Evolutionary conservation across 2,329 filamentous ascomycete species (phyloP).

Genomic region (Pochonia chlamydosporia): DNA sequence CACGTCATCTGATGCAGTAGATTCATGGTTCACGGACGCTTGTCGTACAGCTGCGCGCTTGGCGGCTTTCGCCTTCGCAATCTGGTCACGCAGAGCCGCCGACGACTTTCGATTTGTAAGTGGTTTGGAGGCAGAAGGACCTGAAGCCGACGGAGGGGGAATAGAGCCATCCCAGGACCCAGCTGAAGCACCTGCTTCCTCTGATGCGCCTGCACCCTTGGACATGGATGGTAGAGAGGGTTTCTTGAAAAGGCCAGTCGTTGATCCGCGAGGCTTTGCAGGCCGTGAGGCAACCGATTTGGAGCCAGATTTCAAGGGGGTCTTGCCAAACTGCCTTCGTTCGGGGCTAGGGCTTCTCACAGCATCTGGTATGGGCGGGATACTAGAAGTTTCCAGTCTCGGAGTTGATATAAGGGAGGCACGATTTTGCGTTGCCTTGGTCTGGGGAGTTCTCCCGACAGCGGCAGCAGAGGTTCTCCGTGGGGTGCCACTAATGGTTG

Average conservation of each 20-base stretch:
- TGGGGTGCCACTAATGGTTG: conserved; percentile 40
- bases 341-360: conserved; percentile 32
- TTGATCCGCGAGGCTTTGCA: conserved; percentile 45
- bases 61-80: conserved; percentile 86
- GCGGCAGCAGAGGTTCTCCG: conserved; percentile 19
- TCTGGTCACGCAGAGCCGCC: conserved; percentile 76
- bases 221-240: conserved; percentile 40
- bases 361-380: conserved; percentile 15
- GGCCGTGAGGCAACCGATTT: conserved; percentile 42
- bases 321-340: conserved; percentile 21
- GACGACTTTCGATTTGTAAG: conserved; percentile 60
- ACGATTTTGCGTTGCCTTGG: conserved; percentile 17
- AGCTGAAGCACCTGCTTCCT: conserved; percentile 5
- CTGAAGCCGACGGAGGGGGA: conserved; percentile 14
- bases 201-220: conserved; percentile 8
- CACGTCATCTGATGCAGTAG: conserved; percentile 13
- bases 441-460: conserved; percentile 17
- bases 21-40: conserved; percentile 14
- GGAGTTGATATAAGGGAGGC: conserved; percentile 14
- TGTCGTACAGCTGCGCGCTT: conserved; percentile 49
- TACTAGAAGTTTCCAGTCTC: conserved; percentile 19
- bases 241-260: conserved; percentile 50
- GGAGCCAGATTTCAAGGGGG: conserved; percentile 33
- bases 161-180: conserved; percentile 25
- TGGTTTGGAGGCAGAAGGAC: conserved; percentile 11